Evolutionary conservation across 257 asterid genomes (phyloP).

Genomic region (Scutellaria minor): DNA sequence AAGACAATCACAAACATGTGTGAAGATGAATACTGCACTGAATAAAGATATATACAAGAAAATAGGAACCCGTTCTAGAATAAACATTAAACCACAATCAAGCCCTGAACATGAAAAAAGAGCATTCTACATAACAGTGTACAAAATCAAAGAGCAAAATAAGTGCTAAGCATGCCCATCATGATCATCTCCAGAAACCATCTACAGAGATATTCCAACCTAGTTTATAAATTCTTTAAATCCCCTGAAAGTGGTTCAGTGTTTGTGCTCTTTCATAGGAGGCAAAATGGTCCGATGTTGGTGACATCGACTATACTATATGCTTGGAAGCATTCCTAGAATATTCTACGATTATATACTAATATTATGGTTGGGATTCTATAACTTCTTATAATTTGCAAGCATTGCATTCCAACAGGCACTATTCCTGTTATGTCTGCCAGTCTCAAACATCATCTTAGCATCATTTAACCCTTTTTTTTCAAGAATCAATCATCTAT

Average conservation of each 20-base stretch:
- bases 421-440: conserved; percentile 38
- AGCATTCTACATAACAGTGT: neutral
- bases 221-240: neutral
- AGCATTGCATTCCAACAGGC: conserved; percentile 73
- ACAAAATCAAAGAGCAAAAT: neutral
- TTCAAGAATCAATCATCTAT: too few species aligned
- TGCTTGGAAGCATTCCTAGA: neutral
- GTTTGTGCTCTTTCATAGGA: neutral
- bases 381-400: conserved; percentile 33
- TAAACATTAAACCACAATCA: neutral
- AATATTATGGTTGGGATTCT: neutral
- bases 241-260: too few species aligned
- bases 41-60: conserved; percentile 17
- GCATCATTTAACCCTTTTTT: conserved; percentile 41
- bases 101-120: neutral
- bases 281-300: neutral
- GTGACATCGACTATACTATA: neutral
- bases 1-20: too few species aligned
- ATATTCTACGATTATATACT: neutral
- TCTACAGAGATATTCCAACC: neutral
- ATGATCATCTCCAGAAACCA: neutral
- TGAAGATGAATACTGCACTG: too few species aligned
- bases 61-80: neutral
- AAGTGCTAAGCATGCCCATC: neutral
- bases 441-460: conserved; percentile 40